A percentile compares a stretch with the other conserved stretches of the same genome.
Conservation (phyloP, 768 basidiomycete genomes). For the Lentinula raphanica region DNA sequence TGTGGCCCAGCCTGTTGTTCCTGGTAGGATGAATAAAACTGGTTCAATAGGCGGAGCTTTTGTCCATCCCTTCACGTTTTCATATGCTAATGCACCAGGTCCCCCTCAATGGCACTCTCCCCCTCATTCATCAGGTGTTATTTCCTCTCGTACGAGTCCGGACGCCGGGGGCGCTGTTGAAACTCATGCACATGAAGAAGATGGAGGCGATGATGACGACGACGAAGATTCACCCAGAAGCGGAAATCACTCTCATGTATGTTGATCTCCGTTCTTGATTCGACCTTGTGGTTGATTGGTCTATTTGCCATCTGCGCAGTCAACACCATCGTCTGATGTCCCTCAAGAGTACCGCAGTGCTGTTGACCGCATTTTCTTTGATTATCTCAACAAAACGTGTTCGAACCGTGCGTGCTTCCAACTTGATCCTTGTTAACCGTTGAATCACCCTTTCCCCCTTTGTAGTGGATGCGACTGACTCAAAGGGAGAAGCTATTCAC, state of each 20-base stretch:
- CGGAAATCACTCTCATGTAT: constrained; percentile 1
- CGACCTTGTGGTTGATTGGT: background rate
- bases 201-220: constrained; percentile 41
- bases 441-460: background rate
- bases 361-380: constrained; percentile 88
- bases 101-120: background rate
- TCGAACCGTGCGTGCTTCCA: constrained; percentile 69
- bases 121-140: background rate
- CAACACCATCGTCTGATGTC: constrained; percentile 42
- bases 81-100: constrained; percentile 26
- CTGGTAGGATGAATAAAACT: constrained; percentile 55
- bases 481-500: constrained; percentile 95
- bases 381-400: constrained; percentile 82
- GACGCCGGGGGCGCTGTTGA: constrained; percentile 14
- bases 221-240: constrained; percentile 4
- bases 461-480: constrained; percentile 85
- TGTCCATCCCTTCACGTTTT: constrained; percentile 32
- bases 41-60: constrained; percentile 48
- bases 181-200: constrained; percentile 36
- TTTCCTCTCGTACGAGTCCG: constrained; percentile 4
- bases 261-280: background rate
- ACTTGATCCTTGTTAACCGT: background rate
- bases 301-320: background rate
- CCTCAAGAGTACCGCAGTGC: constrained; percentile 76
- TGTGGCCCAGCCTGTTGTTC: constrained; percentile 13